A percentile compares a stretch with the other conserved stretches of the same genome.
Conservation (phyloP, 106 monocot species). For the Amphibolis antarctica region DNA sequence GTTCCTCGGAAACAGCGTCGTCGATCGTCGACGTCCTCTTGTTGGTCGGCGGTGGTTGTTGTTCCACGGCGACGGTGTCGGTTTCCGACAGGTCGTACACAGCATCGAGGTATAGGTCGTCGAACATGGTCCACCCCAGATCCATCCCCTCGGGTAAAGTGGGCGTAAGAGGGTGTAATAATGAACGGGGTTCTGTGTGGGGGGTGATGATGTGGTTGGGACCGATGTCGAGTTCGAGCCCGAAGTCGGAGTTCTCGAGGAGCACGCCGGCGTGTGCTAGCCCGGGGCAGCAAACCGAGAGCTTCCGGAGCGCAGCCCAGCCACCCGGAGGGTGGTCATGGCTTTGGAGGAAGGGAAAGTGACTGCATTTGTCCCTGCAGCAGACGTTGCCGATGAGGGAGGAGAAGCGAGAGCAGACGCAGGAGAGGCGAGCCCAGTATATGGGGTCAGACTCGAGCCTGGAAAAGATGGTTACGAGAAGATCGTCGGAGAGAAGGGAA, state of each 20-base stretch:
- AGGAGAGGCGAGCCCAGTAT: constrained; percentile 58
- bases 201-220: constrained; percentile 27
- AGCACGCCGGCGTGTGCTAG: constrained; percentile 69
- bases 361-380: constrained; percentile 33
- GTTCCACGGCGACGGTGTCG: not conserved
- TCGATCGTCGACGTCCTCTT: not conserved
- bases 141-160: not conserved
- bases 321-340: constrained; percentile 13
- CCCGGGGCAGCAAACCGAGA: constrained; percentile 90
- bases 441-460: constrained; percentile 69
- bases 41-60: not conserved
- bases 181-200: not conserved
- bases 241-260: constrained; percentile 76
- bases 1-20: not conserved
- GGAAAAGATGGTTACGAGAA: constrained; percentile 49
- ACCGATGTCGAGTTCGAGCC: constrained; percentile 81
- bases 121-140: constrained; percentile 67
- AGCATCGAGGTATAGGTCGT: constrained; percentile 86
- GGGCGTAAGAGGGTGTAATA: no score
- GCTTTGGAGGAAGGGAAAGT: constrained; percentile 18
- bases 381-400: constrained; percentile 37
- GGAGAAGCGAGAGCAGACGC: constrained; percentile 51
- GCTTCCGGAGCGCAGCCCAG: constrained; percentile 66
- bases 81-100: constrained; percentile 51
- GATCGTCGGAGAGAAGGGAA: constrained; percentile 46